These are phyloP conservation scores for Cyclotella cryptica DNA, from an alignment of 108 stramenopile genomes.

Conservation along the genomic window DNA sequence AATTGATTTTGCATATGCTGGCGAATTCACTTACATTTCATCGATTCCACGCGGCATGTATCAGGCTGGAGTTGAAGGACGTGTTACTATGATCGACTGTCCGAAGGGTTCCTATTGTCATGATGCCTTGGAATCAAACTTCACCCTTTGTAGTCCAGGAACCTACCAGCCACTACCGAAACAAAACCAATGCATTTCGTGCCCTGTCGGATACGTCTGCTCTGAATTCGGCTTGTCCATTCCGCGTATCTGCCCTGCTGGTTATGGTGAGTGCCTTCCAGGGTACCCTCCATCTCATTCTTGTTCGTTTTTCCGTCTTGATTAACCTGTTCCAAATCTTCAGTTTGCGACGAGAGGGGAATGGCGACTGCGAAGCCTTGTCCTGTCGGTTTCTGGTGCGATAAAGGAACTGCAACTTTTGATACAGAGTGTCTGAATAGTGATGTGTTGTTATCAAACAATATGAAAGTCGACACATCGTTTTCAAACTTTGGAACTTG, in stretches of 20 bases:
- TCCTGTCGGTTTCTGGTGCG: slow-evolving; percentile 75
- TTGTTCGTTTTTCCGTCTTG: not conserved
- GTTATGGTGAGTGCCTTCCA: slow-evolving; percentile 50
- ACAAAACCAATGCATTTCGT: slow-evolving; percentile 57
- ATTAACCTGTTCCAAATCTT: not conserved
- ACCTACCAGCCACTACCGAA: slow-evolving; percentile 73
- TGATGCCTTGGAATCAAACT: slow-evolving; percentile 35
- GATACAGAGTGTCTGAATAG: slow-evolving; percentile 38
- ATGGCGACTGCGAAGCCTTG: slow-evolving; percentile 59
- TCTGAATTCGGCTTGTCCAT: slow-evolving; percentile 69
- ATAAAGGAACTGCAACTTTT: slow-evolving; percentile 55
- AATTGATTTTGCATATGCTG: slow-evolving; percentile 26
- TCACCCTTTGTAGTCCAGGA: slow-evolving; percentile 82
- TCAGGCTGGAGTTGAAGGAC: slow-evolving; percentile 56
- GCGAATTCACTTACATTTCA: slow-evolving; percentile 22
- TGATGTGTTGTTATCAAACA: not conserved
- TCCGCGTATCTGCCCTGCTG: slow-evolving; percentile 76
- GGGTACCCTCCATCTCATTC: not conserved
- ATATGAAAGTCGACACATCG: not conserved
- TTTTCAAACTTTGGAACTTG: slow-evolving; percentile 51
- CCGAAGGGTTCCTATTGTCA: slow-evolving; percentile 58
- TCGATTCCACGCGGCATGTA: slow-evolving; percentile 23
- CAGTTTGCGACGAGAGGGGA: slow-evolving; percentile 72
- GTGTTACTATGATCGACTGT: slow-evolving; percentile 56
- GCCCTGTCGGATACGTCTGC: slow-evolving; percentile 84